These are phyloP conservation scores for Juncus effusus DNA, from an alignment of 176 grass and related monocot genomes.

Conservation along the genomic window DNA sequence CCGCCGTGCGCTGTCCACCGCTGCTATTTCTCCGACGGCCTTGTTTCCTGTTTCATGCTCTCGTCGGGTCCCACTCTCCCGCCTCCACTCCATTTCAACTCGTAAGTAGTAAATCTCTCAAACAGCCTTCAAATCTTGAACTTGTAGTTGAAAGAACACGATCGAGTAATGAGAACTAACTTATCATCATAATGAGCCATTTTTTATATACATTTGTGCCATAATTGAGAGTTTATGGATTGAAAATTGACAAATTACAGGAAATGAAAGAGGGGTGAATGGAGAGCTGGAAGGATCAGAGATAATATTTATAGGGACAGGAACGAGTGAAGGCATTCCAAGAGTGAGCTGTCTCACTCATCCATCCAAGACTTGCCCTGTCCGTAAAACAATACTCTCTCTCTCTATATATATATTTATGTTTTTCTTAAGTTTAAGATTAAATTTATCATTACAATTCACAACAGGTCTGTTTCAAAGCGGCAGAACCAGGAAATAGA, in stretches of 20 bases:
- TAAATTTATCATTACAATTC: neutral
- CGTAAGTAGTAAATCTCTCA: neutral
- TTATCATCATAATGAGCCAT: conserved; percentile 23
- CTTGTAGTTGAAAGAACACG: conserved; percentile 3
- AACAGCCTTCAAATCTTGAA: neutral
- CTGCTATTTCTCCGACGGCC: neutral
- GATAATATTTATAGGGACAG: conserved; percentile 93
- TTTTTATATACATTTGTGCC: conserved; percentile 8
- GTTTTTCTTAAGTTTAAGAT: neutral
- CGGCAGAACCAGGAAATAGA: conserved; percentile 45
- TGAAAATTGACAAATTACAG: neutral
- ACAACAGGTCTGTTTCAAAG: conserved; percentile 65
- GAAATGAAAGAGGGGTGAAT: neutral
- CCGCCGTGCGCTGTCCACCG: conserved; percentile 10
- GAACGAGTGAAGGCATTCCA: conserved; percentile 86
- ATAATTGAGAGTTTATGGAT: neutral
- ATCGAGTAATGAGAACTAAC: neutral
- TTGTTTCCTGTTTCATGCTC: neutral
- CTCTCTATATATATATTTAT: conserved; percentile 7
- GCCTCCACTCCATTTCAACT: conserved; percentile 15
- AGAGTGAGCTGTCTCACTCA: conserved; percentile 88
- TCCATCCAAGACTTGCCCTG: conserved; percentile 53
- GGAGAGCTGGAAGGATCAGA: conserved; percentile 38
- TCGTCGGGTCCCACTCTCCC: conserved; percentile 17
- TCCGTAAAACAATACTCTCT: conserved; percentile 33